phyloP scores from a whole-genome alignment of 148 eudicot species.

The Chenopodium album region DNA sequence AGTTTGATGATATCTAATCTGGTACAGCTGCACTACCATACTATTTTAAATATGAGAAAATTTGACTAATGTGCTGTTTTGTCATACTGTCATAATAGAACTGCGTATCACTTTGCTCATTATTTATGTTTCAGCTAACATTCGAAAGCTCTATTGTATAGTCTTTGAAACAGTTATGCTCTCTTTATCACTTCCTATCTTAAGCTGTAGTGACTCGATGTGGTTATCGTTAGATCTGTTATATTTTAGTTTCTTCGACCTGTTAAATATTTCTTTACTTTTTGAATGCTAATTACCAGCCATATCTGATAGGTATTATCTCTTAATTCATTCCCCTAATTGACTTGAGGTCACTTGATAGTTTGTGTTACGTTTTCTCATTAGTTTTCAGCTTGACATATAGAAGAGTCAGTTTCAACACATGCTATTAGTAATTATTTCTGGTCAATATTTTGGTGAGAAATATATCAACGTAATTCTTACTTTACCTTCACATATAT shows the following conservation, averaged over 20 bases:
- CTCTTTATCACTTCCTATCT: neutral
- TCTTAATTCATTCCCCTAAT: neutral
- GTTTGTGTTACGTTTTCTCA: neutral
- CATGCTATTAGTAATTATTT: neutral
- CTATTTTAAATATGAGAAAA: neutral
- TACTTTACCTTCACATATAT: neutral
- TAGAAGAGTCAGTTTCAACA: neutral
- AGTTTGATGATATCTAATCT: neutral
- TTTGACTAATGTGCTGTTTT: neutral
- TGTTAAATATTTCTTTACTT: neutral
- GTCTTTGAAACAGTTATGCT: neutral
- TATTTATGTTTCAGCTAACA: neutral
- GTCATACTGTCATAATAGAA: neutral
- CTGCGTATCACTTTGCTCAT: neutral
- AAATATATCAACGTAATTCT: neutral
- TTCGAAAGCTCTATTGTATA: neutral
- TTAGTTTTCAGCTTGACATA: neutral
- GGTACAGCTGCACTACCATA: neutral
- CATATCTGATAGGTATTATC: neutral
- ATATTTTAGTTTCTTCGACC: neutral
- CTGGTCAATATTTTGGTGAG: neutral
- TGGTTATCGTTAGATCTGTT: neutral
- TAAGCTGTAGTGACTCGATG: neutral
- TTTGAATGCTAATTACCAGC: neutral
- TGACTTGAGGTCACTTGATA: too few relatives aligned